phyloP scores from a whole-genome alignment of 306 rosid genomes.

The Macrotyloma uniflorum region DNA sequence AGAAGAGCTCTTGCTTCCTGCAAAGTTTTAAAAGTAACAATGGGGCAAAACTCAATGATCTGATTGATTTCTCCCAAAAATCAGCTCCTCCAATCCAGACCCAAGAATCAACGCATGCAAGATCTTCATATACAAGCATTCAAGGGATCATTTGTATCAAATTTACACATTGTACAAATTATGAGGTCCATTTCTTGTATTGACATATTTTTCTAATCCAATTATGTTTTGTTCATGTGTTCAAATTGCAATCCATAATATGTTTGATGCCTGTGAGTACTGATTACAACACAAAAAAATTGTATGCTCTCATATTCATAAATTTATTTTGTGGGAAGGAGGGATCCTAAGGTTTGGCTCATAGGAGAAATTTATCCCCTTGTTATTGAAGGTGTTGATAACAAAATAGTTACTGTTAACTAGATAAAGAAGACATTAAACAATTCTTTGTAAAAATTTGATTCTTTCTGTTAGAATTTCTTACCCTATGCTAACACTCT shows the following conservation, averaged over 20 bases:
- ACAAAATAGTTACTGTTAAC: neutral
- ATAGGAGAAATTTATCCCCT: neutral
- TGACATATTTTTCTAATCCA: slow-evolving; percentile 3
- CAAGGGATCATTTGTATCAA: slow-evolving; percentile 3
- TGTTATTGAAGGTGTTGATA: neutral
- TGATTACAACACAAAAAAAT: neutral
- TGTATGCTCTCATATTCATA: neutral
- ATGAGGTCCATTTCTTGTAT: slow-evolving; percentile 6
- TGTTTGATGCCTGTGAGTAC: neutral
- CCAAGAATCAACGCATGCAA: slow-evolving; percentile 5
- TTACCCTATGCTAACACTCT: neutral
- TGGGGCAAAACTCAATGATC: neutral
- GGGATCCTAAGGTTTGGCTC: neutral
- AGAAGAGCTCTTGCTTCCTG: slow-evolving; percentile 99
- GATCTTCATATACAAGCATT: neutral
- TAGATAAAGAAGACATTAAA: neutral
- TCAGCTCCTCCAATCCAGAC: neutral
- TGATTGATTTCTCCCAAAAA: slow-evolving; percentile 1
- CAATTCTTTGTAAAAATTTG: neutral
- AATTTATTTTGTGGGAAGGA: neutral
- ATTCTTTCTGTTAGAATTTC: neutral
- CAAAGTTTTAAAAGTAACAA: slow-evolving; percentile 32
- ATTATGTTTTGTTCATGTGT: neutral
- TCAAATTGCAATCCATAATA: neutral
- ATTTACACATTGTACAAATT: neutral